A percentile compares a stretch with the other conserved stretches of the same genome.
Conservation (phyloP, 2,329 filamentous ascomycete species). For the Fusarium tjaetaba region DNA sequence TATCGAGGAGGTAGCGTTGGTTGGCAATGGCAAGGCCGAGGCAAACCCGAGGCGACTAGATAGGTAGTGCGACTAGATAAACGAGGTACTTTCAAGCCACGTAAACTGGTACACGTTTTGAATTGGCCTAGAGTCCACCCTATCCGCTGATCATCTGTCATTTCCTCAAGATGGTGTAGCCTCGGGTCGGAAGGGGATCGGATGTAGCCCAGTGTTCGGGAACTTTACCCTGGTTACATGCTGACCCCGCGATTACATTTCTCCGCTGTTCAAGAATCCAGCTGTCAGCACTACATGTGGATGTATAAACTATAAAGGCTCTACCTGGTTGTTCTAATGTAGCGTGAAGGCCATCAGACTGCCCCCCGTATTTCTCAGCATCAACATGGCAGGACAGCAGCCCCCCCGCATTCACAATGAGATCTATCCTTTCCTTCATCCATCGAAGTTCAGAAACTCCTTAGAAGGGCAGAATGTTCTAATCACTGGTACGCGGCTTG, state of each 20-base stretch:
- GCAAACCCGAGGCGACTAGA: not conserved
- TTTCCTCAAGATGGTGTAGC: not conserved
- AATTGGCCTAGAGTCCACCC: accelerated
- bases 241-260: too few species aligned
- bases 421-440: not conserved
- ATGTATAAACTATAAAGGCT: not conserved
- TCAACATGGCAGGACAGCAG: not conserved
- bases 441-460: not conserved
- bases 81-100: not conserved
- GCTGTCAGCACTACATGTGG: accelerated
- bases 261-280: accelerated
- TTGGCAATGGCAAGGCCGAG: not conserved
- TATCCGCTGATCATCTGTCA: accelerated
- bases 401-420: not conserved
- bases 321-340: too few species aligned
- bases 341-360: too few species aligned
- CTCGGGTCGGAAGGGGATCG: not conserved
- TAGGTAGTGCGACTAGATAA: not conserved
- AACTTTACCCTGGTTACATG: not conserved
- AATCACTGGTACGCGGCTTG: not conserved
- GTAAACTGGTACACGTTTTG: accelerated
- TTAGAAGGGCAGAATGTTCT: not conserved
- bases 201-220: not conserved
- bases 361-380: too few species aligned
- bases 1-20: not conserved